phyloP scores from a whole-genome alignment of 352 stramenopile species.

The Blastocystis sp. region DNA sequence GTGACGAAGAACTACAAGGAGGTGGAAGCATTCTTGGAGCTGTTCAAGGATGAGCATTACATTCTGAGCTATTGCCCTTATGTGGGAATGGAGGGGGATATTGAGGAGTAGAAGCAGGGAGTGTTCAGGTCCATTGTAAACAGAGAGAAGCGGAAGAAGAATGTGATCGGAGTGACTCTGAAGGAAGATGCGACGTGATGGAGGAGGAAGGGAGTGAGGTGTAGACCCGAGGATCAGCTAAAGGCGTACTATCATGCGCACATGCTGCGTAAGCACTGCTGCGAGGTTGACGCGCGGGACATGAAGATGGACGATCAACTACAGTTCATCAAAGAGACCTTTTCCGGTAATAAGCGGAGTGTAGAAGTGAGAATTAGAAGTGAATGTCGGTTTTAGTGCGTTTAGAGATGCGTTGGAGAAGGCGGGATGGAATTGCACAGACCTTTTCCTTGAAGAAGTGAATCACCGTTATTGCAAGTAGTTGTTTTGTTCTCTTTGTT shows the following conservation, averaged over 20 bases:
- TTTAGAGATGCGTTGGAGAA: background rate
- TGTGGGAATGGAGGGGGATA: background rate
- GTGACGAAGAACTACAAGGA: background rate
- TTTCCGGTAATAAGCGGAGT: background rate
- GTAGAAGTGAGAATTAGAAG: background rate
- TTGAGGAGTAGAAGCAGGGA: background rate
- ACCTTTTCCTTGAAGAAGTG: conserved; percentile 66
- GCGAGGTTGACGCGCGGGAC: background rate
- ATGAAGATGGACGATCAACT: background rate
- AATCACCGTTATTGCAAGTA: conserved; percentile 38
- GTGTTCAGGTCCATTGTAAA: conserved; percentile 16
- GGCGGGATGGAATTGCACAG: conserved; percentile 36
- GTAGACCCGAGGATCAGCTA: conserved; percentile 30
- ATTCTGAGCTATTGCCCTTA: background rate
- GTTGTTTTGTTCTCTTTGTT: background rate
- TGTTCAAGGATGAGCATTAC: conserved; percentile 17
- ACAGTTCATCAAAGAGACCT: conserved; percentile 20
- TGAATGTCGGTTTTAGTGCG: background rate
- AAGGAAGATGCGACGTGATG: conserved; percentile 1
- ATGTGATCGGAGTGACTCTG: conserved; percentile 4
- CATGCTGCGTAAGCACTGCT: conserved; percentile 7
- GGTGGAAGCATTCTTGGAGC: background rate
- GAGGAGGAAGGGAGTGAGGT: background rate
- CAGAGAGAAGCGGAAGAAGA: background rate
- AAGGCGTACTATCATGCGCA: conserved; percentile 51